Evolutionary conservation across 2,329 filamentous ascomycete genomes (phyloP).

Genomic region (Ascochyta koolunga): DNA sequence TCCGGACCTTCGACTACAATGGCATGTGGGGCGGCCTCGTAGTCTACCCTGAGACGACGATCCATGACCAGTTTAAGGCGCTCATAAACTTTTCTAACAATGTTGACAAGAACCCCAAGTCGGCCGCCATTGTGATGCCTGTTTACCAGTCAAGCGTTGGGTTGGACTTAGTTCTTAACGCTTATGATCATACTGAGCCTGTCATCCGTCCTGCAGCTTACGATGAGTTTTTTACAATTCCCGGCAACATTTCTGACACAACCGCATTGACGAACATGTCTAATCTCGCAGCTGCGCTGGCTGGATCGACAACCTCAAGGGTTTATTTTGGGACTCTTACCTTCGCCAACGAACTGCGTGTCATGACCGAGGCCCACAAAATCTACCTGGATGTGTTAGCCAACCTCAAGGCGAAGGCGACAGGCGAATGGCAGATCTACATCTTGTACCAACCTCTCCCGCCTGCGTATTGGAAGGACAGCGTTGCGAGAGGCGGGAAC

Average conservation of each 20-base stretch:
- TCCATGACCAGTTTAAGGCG: slow-evolving; percentile 30
- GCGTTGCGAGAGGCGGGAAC: slow-evolving; percentile 48
- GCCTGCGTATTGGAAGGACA: slow-evolving; percentile 44
- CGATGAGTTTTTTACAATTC: slow-evolving; percentile 31
- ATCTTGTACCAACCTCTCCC: slow-evolving; percentile 49
- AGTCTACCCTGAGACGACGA: slow-evolving; percentile 21
- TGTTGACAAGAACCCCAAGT: slow-evolving; percentile 25
- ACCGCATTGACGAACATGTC: slow-evolving; percentile 35
- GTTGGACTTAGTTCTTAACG: slow-evolving; percentile 24
- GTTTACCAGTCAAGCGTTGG: slow-evolving; percentile 22
- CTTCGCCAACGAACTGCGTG: slow-evolving; percentile 41
- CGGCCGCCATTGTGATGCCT: slow-evolving; percentile 27
- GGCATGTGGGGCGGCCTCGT: slow-evolving; percentile 46
- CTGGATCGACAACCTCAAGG: slow-evolving; percentile 20
- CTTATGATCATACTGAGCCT: slow-evolving; percentile 32
- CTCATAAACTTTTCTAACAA: slow-evolving; percentile 29
- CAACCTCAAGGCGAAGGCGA: slow-evolving; percentile 35
- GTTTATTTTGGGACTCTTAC: slow-evolving; percentile 36
- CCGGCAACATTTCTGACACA: slow-evolving; percentile 30
- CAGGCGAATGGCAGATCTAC: slow-evolving; percentile 43
- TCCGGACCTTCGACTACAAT: slow-evolving; percentile 30
- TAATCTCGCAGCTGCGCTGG: slow-evolving; percentile 26
- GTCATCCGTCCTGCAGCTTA: slow-evolving; percentile 24
- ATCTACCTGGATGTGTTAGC: slow-evolving; percentile 50
- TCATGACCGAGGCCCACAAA: slow-evolving; percentile 48